Evolutionary conservation across 768 basidiomycete species (phyloP).

Genomic region (Mycena floridula): DNA sequence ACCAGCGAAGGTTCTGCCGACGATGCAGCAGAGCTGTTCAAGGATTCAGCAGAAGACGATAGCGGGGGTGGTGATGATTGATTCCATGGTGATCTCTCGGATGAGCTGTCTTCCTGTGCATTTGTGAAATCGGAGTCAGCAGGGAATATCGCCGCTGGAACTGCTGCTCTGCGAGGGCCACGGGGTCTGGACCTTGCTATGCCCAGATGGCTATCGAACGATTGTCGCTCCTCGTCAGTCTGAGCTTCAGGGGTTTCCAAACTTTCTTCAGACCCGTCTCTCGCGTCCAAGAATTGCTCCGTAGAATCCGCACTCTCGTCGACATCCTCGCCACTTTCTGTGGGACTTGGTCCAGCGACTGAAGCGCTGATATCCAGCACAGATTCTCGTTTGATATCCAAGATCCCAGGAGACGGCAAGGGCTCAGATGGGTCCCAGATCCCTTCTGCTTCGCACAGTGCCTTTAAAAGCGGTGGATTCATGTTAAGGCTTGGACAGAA

Average conservation of each 20-base stretch:
- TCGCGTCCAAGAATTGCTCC: conserved; percentile 9
- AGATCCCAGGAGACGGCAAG: conserved; percentile 15
- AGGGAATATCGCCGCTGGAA: conserved; percentile 1
- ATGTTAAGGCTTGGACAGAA: conserved; percentile 85
- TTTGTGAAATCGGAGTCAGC: conserved; percentile 5
- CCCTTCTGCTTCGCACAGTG: conserved; percentile 63
- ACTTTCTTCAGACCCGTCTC: conserved; percentile 2
- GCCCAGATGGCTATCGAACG: conserved; percentile 4
- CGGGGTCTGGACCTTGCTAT: background rate
- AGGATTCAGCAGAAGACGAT: conserved; percentile 55
- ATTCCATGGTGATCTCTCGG: conserved; percentile 23
- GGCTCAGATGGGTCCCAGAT: conserved; percentile 55
- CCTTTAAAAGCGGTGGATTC: conserved; percentile 65
- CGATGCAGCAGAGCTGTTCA: conserved; percentile 47
- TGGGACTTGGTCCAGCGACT: conserved; percentile 3
- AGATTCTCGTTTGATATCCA: conserved; percentile 25
- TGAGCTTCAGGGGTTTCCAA: background rate
- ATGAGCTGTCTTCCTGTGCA: conserved; percentile 5
- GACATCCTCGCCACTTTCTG: conserved; percentile 8
- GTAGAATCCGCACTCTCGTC: conserved; percentile 4
- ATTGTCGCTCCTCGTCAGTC: conserved; percentile 1
- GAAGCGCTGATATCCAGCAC: conserved; percentile 21
- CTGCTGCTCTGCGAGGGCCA: background rate
- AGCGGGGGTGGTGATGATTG: no score
- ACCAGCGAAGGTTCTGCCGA: conserved; percentile 41